A percentile compares a stretch with the other conserved stretches of the same genome.
Evolutionary conservation across 75 land plant species (phyloP).

Genomic region (Cunninghamia lanceolata): DNA sequence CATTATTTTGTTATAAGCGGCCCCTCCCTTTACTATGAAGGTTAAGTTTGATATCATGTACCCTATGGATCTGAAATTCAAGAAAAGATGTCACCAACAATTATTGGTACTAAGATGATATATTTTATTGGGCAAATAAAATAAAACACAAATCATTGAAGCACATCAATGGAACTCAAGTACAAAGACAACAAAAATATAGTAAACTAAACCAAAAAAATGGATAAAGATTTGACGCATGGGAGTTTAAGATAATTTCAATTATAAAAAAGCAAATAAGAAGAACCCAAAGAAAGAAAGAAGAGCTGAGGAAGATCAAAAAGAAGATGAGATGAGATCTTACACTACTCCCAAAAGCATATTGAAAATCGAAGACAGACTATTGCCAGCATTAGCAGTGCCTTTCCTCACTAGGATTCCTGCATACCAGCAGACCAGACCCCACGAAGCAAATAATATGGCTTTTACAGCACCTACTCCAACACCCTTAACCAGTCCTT

Average conservation of each 20-base stretch:
- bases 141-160: no score
- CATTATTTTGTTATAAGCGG: conserved; percentile 65
- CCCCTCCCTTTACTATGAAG: conserved; percentile 61
- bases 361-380: conserved; percentile 61
- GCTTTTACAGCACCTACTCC: conserved; percentile 60
- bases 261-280: conserved; percentile 16
- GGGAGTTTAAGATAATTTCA: no score
- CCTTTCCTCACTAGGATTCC: conserved; percentile 41
- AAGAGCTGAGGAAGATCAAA: background rate
- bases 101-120: background rate
- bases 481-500: conserved; percentile 63
- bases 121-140: background rate
- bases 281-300: conserved; percentile 22
- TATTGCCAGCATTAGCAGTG: conserved; percentile 44
- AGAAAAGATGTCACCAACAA: background rate
- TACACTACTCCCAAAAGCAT: conserved; percentile 75
- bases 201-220: no score
- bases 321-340: background rate
- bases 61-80: background rate
- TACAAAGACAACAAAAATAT: no score
- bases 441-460: conserved; percentile 55
- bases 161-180: no score
- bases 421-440: conserved; percentile 76
- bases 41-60: conserved; percentile 35
- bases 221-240: conserved; percentile 12